Evolutionary conservation across 768 basidiomycete genomes (phyloP).

Genomic region (Lactarius quietus): DNA sequence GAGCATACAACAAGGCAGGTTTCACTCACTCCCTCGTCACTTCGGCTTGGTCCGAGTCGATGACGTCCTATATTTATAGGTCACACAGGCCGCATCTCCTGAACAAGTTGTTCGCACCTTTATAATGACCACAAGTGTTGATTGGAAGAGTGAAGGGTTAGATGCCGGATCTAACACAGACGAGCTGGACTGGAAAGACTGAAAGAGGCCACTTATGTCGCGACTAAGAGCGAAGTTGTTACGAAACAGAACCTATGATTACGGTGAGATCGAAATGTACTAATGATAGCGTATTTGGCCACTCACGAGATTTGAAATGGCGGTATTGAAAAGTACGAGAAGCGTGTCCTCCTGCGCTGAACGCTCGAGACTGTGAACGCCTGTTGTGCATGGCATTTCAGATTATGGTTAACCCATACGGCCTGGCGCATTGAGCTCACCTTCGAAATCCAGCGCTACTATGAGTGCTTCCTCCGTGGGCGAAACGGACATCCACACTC

Average conservation of each 20-base stretch:
- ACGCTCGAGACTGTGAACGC: conserved; percentile 63
- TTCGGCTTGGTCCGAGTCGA: conserved; percentile 57
- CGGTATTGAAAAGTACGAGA: conserved; percentile 62
- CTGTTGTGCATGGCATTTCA: conserved; percentile 29
- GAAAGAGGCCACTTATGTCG: conserved; percentile 58
- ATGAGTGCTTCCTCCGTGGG: conserved; percentile 53
- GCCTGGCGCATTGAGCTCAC: conserved; percentile 28
- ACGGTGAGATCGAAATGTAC: not conserved
- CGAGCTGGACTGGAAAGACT: conserved; percentile 57
- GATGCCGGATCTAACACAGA: conserved; percentile 55
- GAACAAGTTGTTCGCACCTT: conserved; percentile 41
- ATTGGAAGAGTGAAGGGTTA: conserved; percentile 58
- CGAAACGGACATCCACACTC: conserved; percentile 66
- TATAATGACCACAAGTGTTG: conserved; percentile 60
- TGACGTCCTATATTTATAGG: conserved; percentile 50
- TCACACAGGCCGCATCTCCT: not conserved
- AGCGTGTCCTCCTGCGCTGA: conserved; percentile 63
- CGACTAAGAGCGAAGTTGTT: conserved; percentile 63
- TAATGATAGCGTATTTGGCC: not conserved
- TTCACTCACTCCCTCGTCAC: conserved; percentile 53
- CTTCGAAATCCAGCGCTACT: conserved; percentile 65
- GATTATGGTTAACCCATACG: not conserved
- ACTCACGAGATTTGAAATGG: conserved; percentile 56
- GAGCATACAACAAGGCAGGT: not conserved
- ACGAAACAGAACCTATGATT: conserved; percentile 54